phyloP scores from a whole-genome alignment of 495 filamentous ascomycete genomes.

The Aspergillus ostianus region DNA sequence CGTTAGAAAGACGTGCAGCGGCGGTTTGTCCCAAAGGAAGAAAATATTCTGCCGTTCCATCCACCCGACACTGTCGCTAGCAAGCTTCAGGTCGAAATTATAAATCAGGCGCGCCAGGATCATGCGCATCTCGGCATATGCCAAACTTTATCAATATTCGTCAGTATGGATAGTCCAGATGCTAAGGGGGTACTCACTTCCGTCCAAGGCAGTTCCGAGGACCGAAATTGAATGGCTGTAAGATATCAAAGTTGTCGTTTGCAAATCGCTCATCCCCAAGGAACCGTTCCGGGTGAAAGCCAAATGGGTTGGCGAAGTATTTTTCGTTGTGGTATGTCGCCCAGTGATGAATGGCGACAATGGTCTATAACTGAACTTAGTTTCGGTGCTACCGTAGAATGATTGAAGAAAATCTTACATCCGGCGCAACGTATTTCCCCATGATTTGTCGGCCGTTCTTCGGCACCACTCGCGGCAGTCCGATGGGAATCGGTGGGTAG shows the following conservation, averaged over 20 bases:
- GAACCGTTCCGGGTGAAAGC: conserved; percentile 54
- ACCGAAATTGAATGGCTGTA: conserved; percentile 57
- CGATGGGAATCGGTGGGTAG: conserved; percentile 54
- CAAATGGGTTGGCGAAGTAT: conserved; percentile 47
- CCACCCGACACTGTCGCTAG: conserved; percentile 35
- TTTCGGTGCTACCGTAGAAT: conserved; percentile 2
- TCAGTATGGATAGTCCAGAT: not conserved
- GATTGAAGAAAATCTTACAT: conserved; percentile 19
- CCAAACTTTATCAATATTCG: conserved; percentile 28
- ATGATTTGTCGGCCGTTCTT: conserved; percentile 45
- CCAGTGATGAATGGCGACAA: conserved; percentile 49
- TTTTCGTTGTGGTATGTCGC: conserved; percentile 40
- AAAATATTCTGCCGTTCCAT: conserved; percentile 27
- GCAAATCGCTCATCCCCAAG: conserved; percentile 31
- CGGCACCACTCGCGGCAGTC: conserved; percentile 44
- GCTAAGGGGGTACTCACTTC: conserved; percentile 41
- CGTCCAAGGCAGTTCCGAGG: conserved; percentile 59
- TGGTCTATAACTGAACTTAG: conserved; percentile 33
- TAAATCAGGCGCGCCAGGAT: conserved; percentile 38
- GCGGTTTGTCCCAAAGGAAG: conserved; percentile 32
- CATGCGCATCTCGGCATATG: conserved; percentile 42
- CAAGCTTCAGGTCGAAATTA: conserved; percentile 39
- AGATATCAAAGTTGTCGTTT: conserved; percentile 43
- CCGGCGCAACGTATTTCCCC: conserved; percentile 41
- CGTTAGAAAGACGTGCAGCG: conserved; percentile 29